These are phyloP conservation scores for Populus hybrid DNA, from an alignment of 441 rosid species.

Conservation along the genomic window DNA sequence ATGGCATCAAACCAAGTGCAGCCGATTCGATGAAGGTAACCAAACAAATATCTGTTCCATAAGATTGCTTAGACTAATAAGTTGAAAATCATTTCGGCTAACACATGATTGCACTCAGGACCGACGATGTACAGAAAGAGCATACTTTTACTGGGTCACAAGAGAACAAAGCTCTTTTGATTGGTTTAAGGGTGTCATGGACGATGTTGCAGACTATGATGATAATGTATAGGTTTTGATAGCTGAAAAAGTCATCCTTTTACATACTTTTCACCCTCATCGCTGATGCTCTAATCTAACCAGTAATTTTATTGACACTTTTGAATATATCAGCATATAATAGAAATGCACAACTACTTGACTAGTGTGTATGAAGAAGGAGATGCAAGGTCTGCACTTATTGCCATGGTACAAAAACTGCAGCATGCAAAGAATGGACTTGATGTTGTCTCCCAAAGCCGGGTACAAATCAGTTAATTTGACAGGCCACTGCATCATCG, in stretches of 20 bases:
- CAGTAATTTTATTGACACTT: background rate
- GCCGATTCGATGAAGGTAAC: constrained; percentile 21
- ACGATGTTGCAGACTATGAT: constrained; percentile 84
- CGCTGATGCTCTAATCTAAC: background rate
- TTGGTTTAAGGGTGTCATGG: constrained; percentile 99
- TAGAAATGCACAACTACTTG: constrained; percentile 97
- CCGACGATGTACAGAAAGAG: constrained; percentile 63
- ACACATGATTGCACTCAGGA: constrained; percentile 21
- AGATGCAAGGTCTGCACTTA: constrained; percentile 94
- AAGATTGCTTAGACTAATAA: background rate
- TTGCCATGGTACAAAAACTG: constrained; percentile 88
- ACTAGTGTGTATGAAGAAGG: constrained; percentile 96
- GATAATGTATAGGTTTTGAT: constrained; percentile 38
- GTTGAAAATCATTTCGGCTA: constrained; percentile 13
- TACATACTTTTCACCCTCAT: background rate
- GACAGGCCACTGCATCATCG: background rate
- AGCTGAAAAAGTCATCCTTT: background rate
- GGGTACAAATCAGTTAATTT: constrained; percentile 45
- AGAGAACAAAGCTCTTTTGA: constrained; percentile 95
- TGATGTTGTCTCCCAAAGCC: constrained; percentile 86
- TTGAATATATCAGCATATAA: constrained; percentile 49
- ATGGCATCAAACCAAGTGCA: constrained; percentile 47
- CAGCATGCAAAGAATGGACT: constrained; percentile 95
- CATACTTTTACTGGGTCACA: constrained; percentile 96
- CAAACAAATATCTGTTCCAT: background rate